These are phyloP conservation scores for Lolium rigidum DNA, from an alignment of 176 grass and related monocot species.

Conservation along the genomic window DNA sequence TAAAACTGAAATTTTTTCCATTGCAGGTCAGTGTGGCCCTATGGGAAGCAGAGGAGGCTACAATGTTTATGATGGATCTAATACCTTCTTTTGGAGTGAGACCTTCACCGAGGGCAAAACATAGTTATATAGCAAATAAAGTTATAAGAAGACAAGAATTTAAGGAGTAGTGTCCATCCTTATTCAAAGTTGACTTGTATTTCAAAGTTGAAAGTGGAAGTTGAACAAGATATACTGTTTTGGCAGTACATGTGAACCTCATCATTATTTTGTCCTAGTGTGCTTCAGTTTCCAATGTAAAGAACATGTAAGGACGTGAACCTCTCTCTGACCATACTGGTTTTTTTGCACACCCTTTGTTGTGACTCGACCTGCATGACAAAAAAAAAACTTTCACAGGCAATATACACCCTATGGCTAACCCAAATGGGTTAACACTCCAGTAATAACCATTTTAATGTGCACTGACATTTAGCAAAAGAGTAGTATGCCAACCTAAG, in stretches of 20 bases:
- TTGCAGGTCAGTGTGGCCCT: conserved; percentile 3
- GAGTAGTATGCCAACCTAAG: neutral
- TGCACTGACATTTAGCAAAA: conserved; percentile 8
- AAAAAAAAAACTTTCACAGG: neutral
- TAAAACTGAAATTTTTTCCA: conserved; percentile 20
- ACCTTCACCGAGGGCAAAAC: neutral
- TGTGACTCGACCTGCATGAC: neutral
- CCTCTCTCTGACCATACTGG: neutral
- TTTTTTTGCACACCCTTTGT: conserved; percentile 19
- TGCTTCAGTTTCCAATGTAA: neutral
- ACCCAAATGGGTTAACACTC: neutral
- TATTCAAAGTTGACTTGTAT: conserved; percentile 23
- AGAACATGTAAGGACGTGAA: neutral
- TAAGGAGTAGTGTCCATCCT: neutral
- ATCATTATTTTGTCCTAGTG: conserved; percentile 16
- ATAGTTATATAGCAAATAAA: conserved; percentile 14
- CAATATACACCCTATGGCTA: neutral
- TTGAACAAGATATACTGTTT: conserved; percentile 6
- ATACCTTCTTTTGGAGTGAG: neutral
- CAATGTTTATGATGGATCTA: neutral
- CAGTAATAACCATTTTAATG: conserved; percentile 8
- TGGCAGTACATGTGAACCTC: neutral
- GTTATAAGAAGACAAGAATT: conserved; percentile 38
- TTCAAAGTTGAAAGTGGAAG: neutral
- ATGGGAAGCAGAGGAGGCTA: neutral